A percentile compares a stretch with the other conserved stretches of the same genome.
These are phyloP conservation scores for Aspergillus hancockii DNA, from an alignment of 495 filamentous ascomycete genomes.

Conservation along the genomic window DNA sequence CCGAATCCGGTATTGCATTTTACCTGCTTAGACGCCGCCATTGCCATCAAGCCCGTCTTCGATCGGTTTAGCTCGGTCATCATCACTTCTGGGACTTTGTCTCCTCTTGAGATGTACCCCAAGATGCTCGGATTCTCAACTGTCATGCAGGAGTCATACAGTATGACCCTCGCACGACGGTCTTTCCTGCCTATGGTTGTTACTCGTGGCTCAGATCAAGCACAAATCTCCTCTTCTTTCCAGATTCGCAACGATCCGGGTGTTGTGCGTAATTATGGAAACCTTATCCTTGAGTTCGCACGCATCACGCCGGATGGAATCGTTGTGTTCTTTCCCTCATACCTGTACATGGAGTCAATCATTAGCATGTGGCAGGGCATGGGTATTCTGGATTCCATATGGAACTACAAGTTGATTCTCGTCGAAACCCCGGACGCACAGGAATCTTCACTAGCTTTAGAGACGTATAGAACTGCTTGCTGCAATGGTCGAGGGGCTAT, in stretches of 20 bases:
- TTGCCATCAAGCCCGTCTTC: slow-evolving; percentile 97
- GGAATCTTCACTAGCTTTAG: slow-evolving; percentile 92
- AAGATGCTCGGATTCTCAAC: slow-evolving; percentile 94
- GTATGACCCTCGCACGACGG: slow-evolving; percentile 91
- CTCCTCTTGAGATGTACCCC: slow-evolving; percentile 97
- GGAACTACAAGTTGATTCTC: slow-evolving; percentile 98
- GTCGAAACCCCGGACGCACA: slow-evolving; percentile 98
- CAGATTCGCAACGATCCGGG: slow-evolving; percentile 92
- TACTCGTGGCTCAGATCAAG: slow-evolving; percentile 91
- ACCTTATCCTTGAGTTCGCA: slow-evolving; percentile 86
- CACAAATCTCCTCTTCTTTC: slow-evolving; percentile 85
- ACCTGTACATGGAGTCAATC: slow-evolving; percentile 98
- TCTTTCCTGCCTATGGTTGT: slow-evolving; percentile 98
- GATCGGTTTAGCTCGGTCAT: slow-evolving; percentile 97
- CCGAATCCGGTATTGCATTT: slow-evolving; percentile 96
- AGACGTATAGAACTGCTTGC: slow-evolving; percentile 96
- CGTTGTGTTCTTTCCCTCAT: slow-evolving; percentile 98
- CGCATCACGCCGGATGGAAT: slow-evolving; percentile 95
- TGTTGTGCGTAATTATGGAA: slow-evolving; percentile 94
- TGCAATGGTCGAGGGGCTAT: slow-evolving; percentile 95
- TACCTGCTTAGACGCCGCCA: slow-evolving; percentile 95
- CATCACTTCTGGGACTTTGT: slow-evolving; percentile 97
- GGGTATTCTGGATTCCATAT: slow-evolving; percentile 95
- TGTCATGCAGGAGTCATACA: slow-evolving; percentile 94
- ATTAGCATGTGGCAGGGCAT: slow-evolving; percentile 99